phyloP scores from a whole-genome alignment of 768 basidiomycete genomes.

The Guyanaporus albipodus region DNA sequence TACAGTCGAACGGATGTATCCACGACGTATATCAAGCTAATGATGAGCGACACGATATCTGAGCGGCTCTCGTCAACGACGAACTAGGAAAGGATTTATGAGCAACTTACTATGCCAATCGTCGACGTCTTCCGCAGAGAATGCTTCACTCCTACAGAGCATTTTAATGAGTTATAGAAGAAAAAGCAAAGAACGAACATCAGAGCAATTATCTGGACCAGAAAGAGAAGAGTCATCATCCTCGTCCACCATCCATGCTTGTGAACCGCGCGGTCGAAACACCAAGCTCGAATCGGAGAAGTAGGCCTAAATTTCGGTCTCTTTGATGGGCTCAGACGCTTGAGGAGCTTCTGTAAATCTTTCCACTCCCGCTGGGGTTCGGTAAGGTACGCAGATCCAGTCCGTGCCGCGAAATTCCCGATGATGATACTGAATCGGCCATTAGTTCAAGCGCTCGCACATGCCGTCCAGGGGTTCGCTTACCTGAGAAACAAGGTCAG shows the following conservation, averaged over 20 bases:
- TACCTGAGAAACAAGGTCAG: conserved; percentile 89
- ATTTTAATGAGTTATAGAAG: neutral
- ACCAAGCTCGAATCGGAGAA: conserved; percentile 67
- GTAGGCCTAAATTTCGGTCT: conserved; percentile 63
- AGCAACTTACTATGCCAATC: conserved; percentile 53
- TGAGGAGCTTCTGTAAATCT: conserved; percentile 85
- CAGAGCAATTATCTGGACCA: conserved; percentile 76
- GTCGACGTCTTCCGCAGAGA: conserved; percentile 49
- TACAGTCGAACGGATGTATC: conserved; percentile 76
- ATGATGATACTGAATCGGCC: conserved; percentile 77
- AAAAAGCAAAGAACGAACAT: conserved; percentile 51
- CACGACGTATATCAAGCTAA: conserved; percentile 68
- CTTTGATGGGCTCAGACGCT: conserved; percentile 80
- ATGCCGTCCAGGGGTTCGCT: conserved; percentile 16
- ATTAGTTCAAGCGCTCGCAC: conserved; percentile 6
- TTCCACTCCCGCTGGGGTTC: conserved; percentile 91
- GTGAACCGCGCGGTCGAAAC: conserved; percentile 83
- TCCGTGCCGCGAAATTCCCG: conserved; percentile 83
- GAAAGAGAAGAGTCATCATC: conserved; percentile 71
- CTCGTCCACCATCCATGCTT: conserved; percentile 95
- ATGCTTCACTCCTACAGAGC: conserved; percentile 75
- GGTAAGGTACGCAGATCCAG: conserved; percentile 83
- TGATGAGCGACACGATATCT: conserved; percentile 75
- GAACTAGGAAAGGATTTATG: neutral
- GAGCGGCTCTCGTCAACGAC: conserved; percentile 4